Evolutionary conservation across 2,329 filamentous ascomycete genomes (phyloP).

Genomic region (Aspergillus puulaauensis): DNA sequence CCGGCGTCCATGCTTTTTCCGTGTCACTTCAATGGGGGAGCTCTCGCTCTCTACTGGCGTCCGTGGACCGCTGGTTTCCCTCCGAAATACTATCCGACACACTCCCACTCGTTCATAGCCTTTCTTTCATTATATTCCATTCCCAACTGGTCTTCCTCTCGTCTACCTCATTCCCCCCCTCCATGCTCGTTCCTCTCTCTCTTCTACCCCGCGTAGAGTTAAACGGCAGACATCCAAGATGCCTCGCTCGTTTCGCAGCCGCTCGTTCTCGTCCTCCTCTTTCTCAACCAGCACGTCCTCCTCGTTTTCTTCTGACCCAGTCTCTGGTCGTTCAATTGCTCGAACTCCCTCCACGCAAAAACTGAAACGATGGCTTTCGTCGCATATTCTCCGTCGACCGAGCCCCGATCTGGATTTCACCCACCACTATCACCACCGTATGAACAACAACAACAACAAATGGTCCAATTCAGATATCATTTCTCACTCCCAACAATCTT

Average conservation of each 20-base stretch:
- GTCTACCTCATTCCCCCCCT: not conserved
- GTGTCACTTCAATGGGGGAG: not conserved
- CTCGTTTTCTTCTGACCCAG: not conserved
- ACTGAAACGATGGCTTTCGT: conserved; percentile 2
- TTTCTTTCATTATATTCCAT: too few species aligned
- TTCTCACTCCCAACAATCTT: not conserved
- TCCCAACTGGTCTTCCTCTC: too few species aligned
- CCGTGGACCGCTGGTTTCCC: not conserved
- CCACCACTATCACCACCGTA: not conserved
- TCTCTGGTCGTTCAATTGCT: not conserved
- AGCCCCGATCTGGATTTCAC: not conserved
- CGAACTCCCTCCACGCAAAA: not conserved
- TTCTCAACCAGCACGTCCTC: not conserved
- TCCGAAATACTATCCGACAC: not conserved
- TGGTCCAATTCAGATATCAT: not conserved
- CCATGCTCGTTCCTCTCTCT: not conserved
- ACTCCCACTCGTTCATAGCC: too few species aligned
- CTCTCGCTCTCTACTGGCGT: not conserved
- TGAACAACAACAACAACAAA: not conserved
- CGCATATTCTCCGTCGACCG: not conserved
- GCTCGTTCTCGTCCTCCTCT: not conserved
- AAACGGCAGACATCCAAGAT: not conserved
- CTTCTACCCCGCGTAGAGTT: not conserved
- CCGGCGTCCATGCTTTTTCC: not conserved
- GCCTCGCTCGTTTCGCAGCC: not conserved